Percentiles rank a stretch among this genome's conserved stretches.
These are phyloP conservation scores for Chlorella variabilis DNA, from an alignment of 163 green algal species.

Conservation along the genomic window DNA sequence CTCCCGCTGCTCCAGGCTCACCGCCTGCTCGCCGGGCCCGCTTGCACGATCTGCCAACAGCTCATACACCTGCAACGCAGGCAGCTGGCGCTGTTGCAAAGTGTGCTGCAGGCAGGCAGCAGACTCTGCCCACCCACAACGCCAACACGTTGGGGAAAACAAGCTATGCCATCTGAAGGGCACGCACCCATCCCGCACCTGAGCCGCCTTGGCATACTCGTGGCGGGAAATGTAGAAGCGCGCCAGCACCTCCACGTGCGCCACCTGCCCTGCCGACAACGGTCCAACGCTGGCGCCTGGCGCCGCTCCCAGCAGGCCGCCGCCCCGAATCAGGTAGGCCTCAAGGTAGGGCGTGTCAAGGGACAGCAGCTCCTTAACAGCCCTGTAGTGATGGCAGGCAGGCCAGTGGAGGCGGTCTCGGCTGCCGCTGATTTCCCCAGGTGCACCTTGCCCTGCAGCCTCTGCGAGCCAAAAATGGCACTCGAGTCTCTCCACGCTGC, in stretches of 20 bases:
- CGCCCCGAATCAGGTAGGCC: slow-evolving; percentile 60
- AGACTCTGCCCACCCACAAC: too few species aligned
- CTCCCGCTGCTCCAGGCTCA: slow-evolving; percentile 68
- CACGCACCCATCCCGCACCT: background rate
- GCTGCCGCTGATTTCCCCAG: too few species aligned
- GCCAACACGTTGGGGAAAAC: too few species aligned
- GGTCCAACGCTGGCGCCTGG: slow-evolving; percentile 47
- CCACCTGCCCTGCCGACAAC: slow-evolving; percentile 51
- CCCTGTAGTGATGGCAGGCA: background rate
- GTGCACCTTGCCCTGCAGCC: too few species aligned
- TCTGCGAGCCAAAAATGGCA: too few species aligned
- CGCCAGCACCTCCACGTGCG: slow-evolving; percentile 70
- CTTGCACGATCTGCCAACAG: slow-evolving; percentile 64
- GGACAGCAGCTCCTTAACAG: slow-evolving; percentile 63
- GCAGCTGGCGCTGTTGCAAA: background rate
- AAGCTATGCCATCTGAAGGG: background rate
- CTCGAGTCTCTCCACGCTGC: too few species aligned
- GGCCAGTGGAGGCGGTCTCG: background rate
- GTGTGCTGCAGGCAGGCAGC: background rate
- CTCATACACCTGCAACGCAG: slow-evolving; percentile 52
- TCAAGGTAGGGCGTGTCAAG: slow-evolving; percentile 68
- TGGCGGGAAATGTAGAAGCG: slow-evolving; percentile 63
- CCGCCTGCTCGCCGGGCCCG: slow-evolving; percentile 52
- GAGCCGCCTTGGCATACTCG: slow-evolving; percentile 67
- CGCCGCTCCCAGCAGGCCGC: slow-evolving; percentile 51